Base-by-base conservation (phyloP, 2,329 filamentous ascomycete species). In the Monosporascus sp. region DNA sequence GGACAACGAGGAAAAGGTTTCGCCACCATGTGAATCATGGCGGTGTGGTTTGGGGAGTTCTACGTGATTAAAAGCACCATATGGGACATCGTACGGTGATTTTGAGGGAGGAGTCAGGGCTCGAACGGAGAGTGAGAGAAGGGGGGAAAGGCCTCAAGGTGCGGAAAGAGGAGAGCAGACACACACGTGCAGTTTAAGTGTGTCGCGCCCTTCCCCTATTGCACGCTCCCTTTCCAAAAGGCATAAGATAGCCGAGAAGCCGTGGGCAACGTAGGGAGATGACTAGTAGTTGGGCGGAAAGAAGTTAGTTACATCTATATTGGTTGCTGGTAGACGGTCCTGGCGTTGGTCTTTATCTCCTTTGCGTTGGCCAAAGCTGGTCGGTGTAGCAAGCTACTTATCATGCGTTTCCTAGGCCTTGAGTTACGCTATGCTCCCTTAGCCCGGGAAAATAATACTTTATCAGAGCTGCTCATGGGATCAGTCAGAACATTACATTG, bases 121-220 rank as follows among this genome's bases (percentile, higher is more conserved):
- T 24, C 3, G 5, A n/a, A 5, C 18, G 41, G 47, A 52, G 57
- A 53, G 57, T 54, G 52, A 53, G 53, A 54, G 53, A 52, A 38
- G 31, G 5, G 31, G 31, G 5, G 54, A 37, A 54, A 56, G 53
- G 54, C 47, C 55, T 61, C 56, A 53, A 49, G 57, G 56, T 50
- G 54, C 62, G 51, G n/a, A 39, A 39, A 53, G 56, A 55, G 51
- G 54, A 35, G 31, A 14, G 31, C 31, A 5, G 31, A 35, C 31
- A 5, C 31, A 14, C 11, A 11, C 31, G 11, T 35, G 31, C 83
- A 65, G 74, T 78, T 84, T 87, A 74, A 74, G 83, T 82, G 50
- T 54, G 20, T 50, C 24, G 49, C 49, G 17, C 24, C 39, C 20
- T 52, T 48, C 50, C 48, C 44, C 46, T 54, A 44, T 51, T 39